Evolutionary conservation across 345 rosid genomes (phyloP).

Genomic region (Pseudoturritis turrita): DNA sequence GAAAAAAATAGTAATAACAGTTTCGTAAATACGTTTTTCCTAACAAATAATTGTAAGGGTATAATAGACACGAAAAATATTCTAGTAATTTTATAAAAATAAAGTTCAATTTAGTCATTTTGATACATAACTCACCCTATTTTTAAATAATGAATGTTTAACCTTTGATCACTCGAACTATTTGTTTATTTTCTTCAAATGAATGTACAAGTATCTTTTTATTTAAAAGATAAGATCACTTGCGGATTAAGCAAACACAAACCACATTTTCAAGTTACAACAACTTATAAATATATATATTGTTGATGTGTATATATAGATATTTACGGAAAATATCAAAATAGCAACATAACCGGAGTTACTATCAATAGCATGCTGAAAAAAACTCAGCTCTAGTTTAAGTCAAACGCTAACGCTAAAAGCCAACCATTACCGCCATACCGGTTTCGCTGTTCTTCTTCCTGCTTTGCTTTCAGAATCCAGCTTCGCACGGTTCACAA

Average conservation of each 20-base stretch:
- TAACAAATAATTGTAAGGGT: too few species aligned
- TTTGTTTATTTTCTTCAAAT: not conserved
- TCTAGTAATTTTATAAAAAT: too few species aligned
- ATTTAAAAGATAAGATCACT: not conserved
- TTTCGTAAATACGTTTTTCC: too few species aligned
- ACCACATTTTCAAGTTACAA: not conserved
- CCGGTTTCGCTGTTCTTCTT: slow-evolving; percentile 20
- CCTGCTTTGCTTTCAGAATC: slow-evolving; percentile 22
- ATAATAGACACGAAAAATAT: too few species aligned
- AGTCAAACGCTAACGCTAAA: slow-evolving; percentile 17
- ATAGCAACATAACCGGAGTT: slow-evolving; percentile 13
- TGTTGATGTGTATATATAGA: not conserved
- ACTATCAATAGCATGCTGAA: slow-evolving; percentile 12
- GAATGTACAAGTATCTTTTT: not conserved
- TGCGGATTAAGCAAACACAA: slow-evolving; percentile 4
- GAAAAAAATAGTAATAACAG: too few species aligned
- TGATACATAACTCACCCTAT: too few species aligned
- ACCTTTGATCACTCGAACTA: too few species aligned
- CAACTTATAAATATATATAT: slow-evolving; percentile 1
- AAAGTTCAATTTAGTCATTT: too few species aligned
- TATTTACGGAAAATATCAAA: slow-evolving; percentile 12
- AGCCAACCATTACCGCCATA: slow-evolving; percentile 16
- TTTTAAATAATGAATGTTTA: too few species aligned
- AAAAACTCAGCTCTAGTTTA: slow-evolving; percentile 13
- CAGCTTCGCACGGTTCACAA: slow-evolving; percentile 19